Base-by-base conservation (phyloP, 148 eudicot genomes). In the Nepenthes mirabilis region DNA sequence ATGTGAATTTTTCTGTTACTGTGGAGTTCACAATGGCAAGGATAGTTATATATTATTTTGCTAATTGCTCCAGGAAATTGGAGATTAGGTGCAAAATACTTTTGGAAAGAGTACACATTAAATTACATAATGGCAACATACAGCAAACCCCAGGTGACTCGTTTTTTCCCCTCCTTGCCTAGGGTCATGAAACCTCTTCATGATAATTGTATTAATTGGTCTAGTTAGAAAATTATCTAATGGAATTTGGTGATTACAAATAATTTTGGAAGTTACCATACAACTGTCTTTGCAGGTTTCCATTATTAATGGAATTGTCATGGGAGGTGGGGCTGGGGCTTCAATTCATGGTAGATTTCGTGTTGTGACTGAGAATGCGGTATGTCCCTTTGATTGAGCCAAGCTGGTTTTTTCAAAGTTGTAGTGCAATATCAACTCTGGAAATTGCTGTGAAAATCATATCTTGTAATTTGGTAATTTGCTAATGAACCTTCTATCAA, bases 291-390 rank as follows among this genome's bases (percentile, higher is more conserved):
- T 65, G 57, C 65, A 91, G 98, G 98, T 91, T 66, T 91, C 98
- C 56, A 80, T 91, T 68, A 93, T 91, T 59, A 70, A 86, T 70
- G 98, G 96, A 54, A 88, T 91, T 70, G 94, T 84, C 50, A 88
- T 91, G 96, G 98, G 98, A 67, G 98, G 98, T 62, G 98, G 96
- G 67, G 96, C 81, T 14, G 98, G 96, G 56, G 83, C 74, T 60
- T 91, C 98, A 62, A 66, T 91, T 50, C 96, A 88, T 71, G 98
- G 98, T 57, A 83, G 87, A 82, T 91, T 85, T 68, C 96, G 96
- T 36, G 81, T 91, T 55, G 96, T 83, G 36, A 91, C 98, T 34
- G 95, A 90, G 78, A 90, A 86, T 61, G 78, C 97, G 82, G 97
- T 86, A 86, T 65, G n/a, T 34, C 43, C 63, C 65, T 52, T 58